Conservation (phyloP, 1,284 basidiomycete genomes). For the Sanghuangporus sanghuang region DNA sequence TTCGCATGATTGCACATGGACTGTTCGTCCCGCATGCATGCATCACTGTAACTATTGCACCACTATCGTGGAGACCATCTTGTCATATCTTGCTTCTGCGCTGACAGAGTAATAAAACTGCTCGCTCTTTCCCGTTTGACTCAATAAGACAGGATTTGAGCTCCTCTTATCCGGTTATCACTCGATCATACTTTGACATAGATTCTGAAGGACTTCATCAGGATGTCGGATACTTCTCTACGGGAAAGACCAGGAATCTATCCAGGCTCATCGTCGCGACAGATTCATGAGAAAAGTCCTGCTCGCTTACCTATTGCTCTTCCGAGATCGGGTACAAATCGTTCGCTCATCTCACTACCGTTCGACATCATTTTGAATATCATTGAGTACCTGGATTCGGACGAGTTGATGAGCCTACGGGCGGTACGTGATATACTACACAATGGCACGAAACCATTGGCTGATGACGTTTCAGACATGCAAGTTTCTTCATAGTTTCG, state of each 20-base stretch:
- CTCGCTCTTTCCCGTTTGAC: no score
- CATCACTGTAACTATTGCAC: no score
- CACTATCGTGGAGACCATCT: no score
- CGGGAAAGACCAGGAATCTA: constrained; percentile 1
- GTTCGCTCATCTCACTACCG: constrained; percentile 5
- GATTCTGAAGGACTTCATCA: not conserved
- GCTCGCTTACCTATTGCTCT: not conserved
- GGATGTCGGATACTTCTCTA: constrained; percentile 2
- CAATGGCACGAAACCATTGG: not conserved
- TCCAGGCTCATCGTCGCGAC: not conserved
- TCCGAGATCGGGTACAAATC: not conserved
- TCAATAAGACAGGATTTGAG: no score
- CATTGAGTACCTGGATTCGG: constrained; percentile 7
- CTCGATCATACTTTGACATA: no score
- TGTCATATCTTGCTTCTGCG: no score
- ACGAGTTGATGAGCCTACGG: constrained; percentile 7
- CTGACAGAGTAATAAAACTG: no score
- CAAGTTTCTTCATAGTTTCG: constrained; percentile 51
- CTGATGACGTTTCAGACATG: constrained; percentile 40
- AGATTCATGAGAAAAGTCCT: constrained; percentile 5
- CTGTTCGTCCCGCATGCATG: no score
- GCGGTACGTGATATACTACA: not conserved
- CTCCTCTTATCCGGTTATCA: no score
- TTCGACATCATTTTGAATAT: constrained; percentile 14
- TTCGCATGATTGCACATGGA: no score